Evolutionary conservation across 176 grass and related monocot genomes (phyloP).

Genomic region (Aegilops tauschii): DNA sequence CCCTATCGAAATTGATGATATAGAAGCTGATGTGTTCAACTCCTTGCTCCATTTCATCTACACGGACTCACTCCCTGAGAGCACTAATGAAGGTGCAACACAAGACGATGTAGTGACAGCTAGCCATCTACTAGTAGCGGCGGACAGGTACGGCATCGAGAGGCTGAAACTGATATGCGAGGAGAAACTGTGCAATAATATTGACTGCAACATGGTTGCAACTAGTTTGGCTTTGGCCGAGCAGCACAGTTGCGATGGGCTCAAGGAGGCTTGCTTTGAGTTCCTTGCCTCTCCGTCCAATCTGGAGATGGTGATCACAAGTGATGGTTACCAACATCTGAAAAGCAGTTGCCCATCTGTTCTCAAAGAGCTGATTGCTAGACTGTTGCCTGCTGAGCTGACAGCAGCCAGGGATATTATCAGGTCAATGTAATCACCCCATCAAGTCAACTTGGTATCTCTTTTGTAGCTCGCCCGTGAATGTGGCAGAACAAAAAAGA

Average conservation of each 20-base stretch:
- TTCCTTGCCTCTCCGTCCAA: background rate
- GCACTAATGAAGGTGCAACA: background rate
- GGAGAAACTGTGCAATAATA: background rate
- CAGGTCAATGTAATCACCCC: background rate
- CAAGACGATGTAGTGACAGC: background rate
- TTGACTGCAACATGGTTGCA: background rate
- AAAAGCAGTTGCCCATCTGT: background rate
- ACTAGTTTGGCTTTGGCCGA: background rate
- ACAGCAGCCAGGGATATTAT: background rate
- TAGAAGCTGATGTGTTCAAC: background rate
- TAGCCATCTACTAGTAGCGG: constrained; percentile 43
- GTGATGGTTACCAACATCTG: background rate
- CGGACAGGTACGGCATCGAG: constrained; percentile 41
- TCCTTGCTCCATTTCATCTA: constrained; percentile 36
- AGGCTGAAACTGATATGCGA: constrained; percentile 41
- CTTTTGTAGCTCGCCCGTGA: background rate
- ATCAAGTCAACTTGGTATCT: background rate
- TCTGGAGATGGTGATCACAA: background rate
- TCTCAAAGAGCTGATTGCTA: background rate
- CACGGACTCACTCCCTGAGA: constrained; percentile 25
- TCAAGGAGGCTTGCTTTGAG: constrained; percentile 14
- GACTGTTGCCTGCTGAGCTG: background rate
- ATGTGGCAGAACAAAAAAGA: no score
- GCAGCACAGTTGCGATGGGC: constrained; percentile 1
- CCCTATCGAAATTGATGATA: background rate